Base-by-base conservation (phyloP, 441 rosid species). In the Raphanus hybrid region DNA sequence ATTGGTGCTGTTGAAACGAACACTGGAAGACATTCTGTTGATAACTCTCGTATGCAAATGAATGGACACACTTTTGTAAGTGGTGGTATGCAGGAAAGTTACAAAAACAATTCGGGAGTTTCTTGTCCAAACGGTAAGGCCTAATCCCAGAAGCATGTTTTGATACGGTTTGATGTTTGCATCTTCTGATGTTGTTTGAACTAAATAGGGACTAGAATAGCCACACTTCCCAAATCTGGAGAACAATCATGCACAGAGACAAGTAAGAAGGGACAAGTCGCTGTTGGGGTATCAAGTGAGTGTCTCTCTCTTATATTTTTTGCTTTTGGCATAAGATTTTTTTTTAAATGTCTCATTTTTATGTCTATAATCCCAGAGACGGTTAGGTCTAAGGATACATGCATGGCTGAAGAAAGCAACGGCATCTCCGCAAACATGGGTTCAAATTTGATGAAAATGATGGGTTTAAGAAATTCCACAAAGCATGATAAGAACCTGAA, bases 391-490 rank as follows among this genome's bases (percentile, higher is more conserved):
- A 57, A 57, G 61, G 61, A 57, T 57, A 20, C 61, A 57, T 9
- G 61, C 5, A 18, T 57, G 12, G 12, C 60, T 18, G 61, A 57
- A 58, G 85, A 84, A 80, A 80, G 60, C 82, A 77, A 73, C 76
- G 88, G 81, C 57, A 69, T 69, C 64, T 60, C 86, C 64, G 50
- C 86, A 29, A 74, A 73, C 41, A 78, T 71, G 68, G 88, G 88
- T 57, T 74, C 59, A 7, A 54, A 54, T 8, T 54, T 82, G 75
- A 85, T 79, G 84, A 89, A 86, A 84, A 85, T 83, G 89, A 80
- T 86, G 88, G 86, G 87, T 70, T 72, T 84, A 71, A 82, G 85
- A 85, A 88, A 84, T 85, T 83, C 89, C 43, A 20, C 83, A 58
- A 87, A 61, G 41, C 67, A 66, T 78, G 88, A 78, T 8, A 81